These are phyloP conservation scores for Hamamelis virginiana DNA, from an alignment of 164 flowering plant species.

Conservation along the genomic window DNA sequence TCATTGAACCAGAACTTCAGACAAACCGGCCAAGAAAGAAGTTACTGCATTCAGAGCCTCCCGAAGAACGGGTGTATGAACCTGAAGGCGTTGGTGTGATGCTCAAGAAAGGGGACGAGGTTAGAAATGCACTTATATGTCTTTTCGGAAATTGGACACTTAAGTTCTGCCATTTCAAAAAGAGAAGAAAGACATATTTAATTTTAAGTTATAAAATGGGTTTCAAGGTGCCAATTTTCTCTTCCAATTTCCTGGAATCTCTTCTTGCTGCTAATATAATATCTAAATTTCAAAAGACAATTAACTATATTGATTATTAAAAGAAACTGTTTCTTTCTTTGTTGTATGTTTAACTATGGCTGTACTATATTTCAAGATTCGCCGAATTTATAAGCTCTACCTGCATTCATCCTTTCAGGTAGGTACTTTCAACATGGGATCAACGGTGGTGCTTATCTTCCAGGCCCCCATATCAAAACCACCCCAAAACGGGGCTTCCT, in stretches of 20 bases:
- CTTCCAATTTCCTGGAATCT: not conserved
- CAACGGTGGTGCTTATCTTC: conserved; percentile 90
- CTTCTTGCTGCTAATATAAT: too few relatives aligned
- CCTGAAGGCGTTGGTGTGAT: conserved; percentile 63
- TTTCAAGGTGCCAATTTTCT: not conserved
- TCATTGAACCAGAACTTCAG: conserved; percentile 74
- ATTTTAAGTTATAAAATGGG: not conserved
- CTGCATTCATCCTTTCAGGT: conserved; percentile 41
- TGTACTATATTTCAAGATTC: too few relatives aligned
- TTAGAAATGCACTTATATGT: conserved; percentile 17
- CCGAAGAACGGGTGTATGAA: conserved; percentile 73
- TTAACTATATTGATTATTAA: not conserved
- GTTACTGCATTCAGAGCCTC: conserved; percentile 57
- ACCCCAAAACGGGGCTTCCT: conserved; percentile 16
- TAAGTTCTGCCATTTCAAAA: not conserved
- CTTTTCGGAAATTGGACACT: not conserved
- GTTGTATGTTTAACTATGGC: too few relatives aligned
- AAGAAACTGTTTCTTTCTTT: not conserved
- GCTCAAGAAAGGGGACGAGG: conserved; percentile 92
- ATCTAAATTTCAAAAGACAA: not conserved
- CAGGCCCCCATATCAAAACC: conserved; percentile 67
- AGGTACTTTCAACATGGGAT: conserved; percentile 95
- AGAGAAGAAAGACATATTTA: not conserved
- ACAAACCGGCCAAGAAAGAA: conserved; percentile 71
- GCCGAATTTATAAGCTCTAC: not conserved